Evolutionary conservation across 306 rosid genomes (phyloP), one percentile per base, ranked within the genome.

Genomic region (Oemleria cerasiformis): DNA sequence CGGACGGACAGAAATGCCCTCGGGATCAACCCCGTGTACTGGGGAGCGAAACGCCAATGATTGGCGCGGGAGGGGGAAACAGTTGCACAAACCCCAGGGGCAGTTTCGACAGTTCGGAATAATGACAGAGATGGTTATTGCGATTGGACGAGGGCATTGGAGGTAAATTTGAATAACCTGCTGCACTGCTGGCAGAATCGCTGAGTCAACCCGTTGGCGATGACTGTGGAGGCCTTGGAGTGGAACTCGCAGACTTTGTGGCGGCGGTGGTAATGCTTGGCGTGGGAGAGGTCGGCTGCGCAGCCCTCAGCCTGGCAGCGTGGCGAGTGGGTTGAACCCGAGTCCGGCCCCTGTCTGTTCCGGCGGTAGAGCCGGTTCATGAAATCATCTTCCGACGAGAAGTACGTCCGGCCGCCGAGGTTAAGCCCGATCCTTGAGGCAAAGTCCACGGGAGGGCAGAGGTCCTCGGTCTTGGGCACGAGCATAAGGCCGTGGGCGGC

Each of bases 101-200:
- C 40, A 65, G 36, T 71, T 21, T 7, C 6, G 88, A 75, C 73
- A 65, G 36, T 3, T 30, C 36, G 36, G 36, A 30, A 30, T 30
- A 30, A 30, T 68, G 50, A 9, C 38, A 48, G 6, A 48, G 13
- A 48, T 12, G 16, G n/a, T 6, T 7, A 17, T 14, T 48, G 58
- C 58, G 14, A 53, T 53, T 9, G 14, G 30, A n/a, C 13, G 50
- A 49, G 8, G 55, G 55, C 21, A 49, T 15, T 30, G 10, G 68
- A 8, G 38, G 54, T 5, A 42, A 8, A 57, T 10, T 69, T 38
- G 2, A 70, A 3, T 23, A 76, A 93, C 98, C 98, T 93, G 98
- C 98, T 93, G 73, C 98, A 93, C 84, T 93, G 98, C 74, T 93
- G 98, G 87, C 98, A 93, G 85, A 93, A 93, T 65, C 98, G 92